A percentile compares a stretch with the other conserved stretches of the same genome.
Evolutionary conservation across 345 rosid species (phyloP).

Genomic region (Luvunga scandens): DNA sequence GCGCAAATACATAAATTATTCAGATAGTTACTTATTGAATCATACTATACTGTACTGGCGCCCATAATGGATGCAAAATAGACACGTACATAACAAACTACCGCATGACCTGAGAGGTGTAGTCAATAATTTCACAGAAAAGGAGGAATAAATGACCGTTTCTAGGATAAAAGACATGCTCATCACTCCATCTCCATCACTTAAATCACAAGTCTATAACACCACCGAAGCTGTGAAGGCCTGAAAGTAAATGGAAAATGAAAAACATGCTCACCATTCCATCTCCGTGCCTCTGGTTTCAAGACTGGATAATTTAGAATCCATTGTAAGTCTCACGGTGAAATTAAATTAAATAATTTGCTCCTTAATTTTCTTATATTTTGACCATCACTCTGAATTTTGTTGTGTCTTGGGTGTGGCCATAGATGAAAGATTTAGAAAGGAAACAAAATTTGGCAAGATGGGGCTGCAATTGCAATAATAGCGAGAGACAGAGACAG

Average conservation of each 20-base stretch:
- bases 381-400: not conserved
- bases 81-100: not conserved
- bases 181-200: slow-evolving; percentile 28
- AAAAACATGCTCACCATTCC: slow-evolving; percentile 36
- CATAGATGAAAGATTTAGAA: slow-evolving; percentile 65
- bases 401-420: not conserved
- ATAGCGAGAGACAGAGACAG: slow-evolving; percentile 15
- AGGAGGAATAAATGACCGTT: slow-evolving; percentile 29
- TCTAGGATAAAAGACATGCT: slow-evolving; percentile 31
- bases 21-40: no score
- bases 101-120: no score
- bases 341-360: no score
- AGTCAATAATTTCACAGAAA: not conserved
- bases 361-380: not conserved
- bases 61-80: not conserved
- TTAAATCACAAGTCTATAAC: not conserved
- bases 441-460: slow-evolving; percentile 41
- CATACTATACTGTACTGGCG: no score
- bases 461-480: slow-evolving; percentile 31
- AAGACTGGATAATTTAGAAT: slow-evolving; percentile 75
- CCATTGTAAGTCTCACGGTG: slow-evolving; percentile 41
- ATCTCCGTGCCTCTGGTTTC: slow-evolving; percentile 48
- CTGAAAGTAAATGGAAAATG: slow-evolving; percentile 40
- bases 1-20: no score
- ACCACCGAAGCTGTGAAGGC: not conserved